Evolutionary conservation across 2,329 filamentous ascomycete species (phyloP).

Genomic region (Capronia epimyces): DNA sequence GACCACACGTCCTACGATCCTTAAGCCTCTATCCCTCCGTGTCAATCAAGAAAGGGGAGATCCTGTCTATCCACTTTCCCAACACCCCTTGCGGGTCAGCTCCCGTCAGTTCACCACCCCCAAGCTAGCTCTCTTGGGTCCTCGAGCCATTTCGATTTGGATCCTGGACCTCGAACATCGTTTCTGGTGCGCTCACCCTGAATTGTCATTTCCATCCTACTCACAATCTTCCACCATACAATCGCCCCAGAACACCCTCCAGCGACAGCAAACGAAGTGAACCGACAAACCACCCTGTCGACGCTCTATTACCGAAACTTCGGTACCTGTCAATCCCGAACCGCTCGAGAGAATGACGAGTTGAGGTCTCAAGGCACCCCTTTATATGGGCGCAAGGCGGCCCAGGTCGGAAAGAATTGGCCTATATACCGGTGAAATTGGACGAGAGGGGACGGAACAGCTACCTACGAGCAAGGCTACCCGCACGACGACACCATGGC

Average conservation of each 20-base stretch:
- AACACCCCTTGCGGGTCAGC: constrained; percentile 25
- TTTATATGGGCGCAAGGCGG: constrained; percentile 13
- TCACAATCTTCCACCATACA: constrained; percentile 5
- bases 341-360: constrained; percentile 18
- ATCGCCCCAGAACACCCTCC: constrained; percentile 1
- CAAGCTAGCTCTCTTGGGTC: constrained; percentile 17
- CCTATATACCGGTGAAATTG: not conserved
- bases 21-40: constrained; percentile 12
- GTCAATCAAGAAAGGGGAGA: constrained; percentile 23
- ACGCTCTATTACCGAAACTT: not conserved
- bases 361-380: constrained; percentile 10
- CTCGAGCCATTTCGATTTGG: constrained; percentile 23
- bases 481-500: constrained; percentile 59
- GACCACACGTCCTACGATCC: constrained; percentile 9
- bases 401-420: constrained; percentile 1
- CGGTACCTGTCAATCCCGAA: not conserved
- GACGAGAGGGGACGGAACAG: not conserved
- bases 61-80: constrained; percentile 24
- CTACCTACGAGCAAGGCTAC: not conserved
- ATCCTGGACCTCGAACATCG: constrained; percentile 16
- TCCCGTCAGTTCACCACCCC: constrained; percentile 18
- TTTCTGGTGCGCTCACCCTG: constrained; percentile 16
- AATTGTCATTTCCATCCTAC: constrained; percentile 15
- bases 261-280: not conserved
- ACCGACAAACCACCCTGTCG: not conserved